Conservation (phyloP, 495 filamentous ascomycete genomes). For the Aspergillus taichungensis region DNA sequence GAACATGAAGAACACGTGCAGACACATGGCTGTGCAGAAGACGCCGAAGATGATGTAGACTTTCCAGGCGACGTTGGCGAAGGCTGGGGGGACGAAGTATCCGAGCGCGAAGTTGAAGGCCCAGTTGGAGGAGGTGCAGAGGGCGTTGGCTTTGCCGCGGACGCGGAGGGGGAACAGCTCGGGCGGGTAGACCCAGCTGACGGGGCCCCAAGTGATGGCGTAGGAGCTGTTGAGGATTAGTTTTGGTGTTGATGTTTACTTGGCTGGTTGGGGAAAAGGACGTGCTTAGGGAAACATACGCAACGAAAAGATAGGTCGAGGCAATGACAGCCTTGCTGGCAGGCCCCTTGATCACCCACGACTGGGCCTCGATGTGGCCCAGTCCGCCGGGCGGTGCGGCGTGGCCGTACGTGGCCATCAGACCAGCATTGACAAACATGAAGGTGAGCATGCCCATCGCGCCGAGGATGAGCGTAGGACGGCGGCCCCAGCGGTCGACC, state of each 20-base stretch:
- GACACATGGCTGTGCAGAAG: conserved; percentile 53
- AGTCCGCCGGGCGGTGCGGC: conserved; percentile 45
- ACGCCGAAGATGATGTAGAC: conserved; percentile 69
- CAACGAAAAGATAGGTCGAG: conserved; percentile 60
- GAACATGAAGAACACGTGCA: conserved; percentile 59
- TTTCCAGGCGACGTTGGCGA: conserved; percentile 65
- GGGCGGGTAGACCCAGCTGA: conserved; percentile 59
- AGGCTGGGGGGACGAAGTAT: conserved; percentile 60
- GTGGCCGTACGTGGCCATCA: conserved; percentile 46
- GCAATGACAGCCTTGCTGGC: conserved; percentile 45
- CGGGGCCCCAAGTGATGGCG: conserved; percentile 52
- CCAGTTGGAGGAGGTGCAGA: conserved; percentile 67
- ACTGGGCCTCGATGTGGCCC: conserved; percentile 24
- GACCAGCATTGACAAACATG: conserved; percentile 60
- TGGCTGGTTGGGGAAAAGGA: no score
- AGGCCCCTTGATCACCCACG: conserved; percentile 27
- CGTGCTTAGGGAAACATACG: conserved; percentile 1
- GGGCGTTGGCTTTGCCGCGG: conserved; percentile 60
- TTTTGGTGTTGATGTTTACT: no score
- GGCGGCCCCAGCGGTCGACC: conserved; percentile 56
- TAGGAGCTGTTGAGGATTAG: conserved; percentile 31
- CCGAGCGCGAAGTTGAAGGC: conserved; percentile 68
- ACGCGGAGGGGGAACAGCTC: conserved; percentile 60
- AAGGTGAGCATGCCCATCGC: conserved; percentile 59
- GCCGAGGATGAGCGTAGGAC: conserved; percentile 55